These are phyloP conservation scores for Orychophragmus violaceus DNA, from an alignment of 345 rosid species.

Conservation along the genomic window DNA sequence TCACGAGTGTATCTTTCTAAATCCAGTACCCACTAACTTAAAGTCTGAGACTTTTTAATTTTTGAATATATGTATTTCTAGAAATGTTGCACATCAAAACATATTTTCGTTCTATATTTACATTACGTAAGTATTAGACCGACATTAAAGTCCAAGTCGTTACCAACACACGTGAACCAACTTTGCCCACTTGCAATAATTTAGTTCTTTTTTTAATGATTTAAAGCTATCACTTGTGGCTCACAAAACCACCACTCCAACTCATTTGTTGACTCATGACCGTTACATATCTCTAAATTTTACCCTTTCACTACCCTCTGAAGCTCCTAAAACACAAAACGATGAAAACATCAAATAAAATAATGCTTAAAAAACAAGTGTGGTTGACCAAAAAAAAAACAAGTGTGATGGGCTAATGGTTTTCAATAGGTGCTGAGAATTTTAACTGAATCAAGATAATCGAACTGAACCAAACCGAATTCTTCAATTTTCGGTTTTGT, in stretches of 20 bases:
- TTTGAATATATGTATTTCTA: not conserved
- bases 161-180: conserved; percentile 29
- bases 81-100: conserved; percentile 22
- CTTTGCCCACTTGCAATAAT: conserved; percentile 20
- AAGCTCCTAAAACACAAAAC: conserved; percentile 7
- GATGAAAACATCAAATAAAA: conserved; percentile 6
- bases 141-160: conserved; percentile 21
- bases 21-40: conserved; percentile 17
- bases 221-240: conserved; percentile 6
- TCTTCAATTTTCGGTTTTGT: too few species aligned
- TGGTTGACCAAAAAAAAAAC: not conserved
- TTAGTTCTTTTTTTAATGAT: conserved; percentile 15
- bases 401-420: not conserved
- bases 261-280: conserved; percentile 6
- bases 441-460: too few species aligned
- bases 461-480: too few species aligned
- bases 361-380: not conserved
- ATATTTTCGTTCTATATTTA: not conserved
- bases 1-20: not conserved
- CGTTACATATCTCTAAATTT: conserved; percentile 10
- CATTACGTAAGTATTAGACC: conserved; percentile 5
- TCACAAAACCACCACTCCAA: conserved; percentile 17
- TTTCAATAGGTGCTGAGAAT: too few species aligned
- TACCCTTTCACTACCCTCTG: conserved; percentile 1
- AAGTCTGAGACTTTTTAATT: not conserved